Evolutionary conservation across 768 basidiomycete genomes (phyloP), one percentile per base, ranked within the genome.

Genomic region (Dictyophora rubrovolvata): DNA sequence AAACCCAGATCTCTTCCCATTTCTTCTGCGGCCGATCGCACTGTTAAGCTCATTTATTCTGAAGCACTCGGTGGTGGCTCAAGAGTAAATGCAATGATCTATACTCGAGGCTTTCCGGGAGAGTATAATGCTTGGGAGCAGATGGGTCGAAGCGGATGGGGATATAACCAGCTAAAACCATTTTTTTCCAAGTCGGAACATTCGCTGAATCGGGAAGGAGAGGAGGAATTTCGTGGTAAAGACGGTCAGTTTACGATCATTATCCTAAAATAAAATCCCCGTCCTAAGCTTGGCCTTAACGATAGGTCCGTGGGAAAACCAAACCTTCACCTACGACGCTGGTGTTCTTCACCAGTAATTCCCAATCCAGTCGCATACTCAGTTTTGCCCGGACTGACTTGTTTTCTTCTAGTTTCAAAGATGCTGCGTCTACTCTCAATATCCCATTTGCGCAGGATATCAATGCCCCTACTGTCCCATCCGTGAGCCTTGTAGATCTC

Each of bases 61-160:
- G 67, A 70, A 23, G 68, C 64, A 5, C 65, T 73, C 3, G 71
- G 72, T 0, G 72, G 72, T 17, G 59, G 64, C 0, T 64, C 70
- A 10, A 61, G 63, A 48, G 65, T 72, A 50, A 73, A 72, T 35
- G 66, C 60, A 9, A 63, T 68, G 48, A 21, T 67, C 18, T 72
- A 72, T 53, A 67, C 67, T 6, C 63, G 71, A 1, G 64, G 63
- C 0, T 55, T 64, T 21, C 65, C 70, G 1, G 66, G 62, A n/a
- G 71, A 73, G 21, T 71, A 68, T 34, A 65, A 72, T 28, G 52
- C 62, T 14, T 73, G 70, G 71, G 52, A 54, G 8, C 14, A n/a
- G n/a, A 46, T 58, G 5, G 70, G 71, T 3, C 52, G 65, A 14
- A 62, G 63, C 18, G 66, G 66, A 10, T 74, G 73, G 73, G 61